Percentiles rank a stretch among this genome's conserved stretches.
Evolutionary conservation across 768 basidiomycete species (phyloP).

Genomic region (Flagelloscypha sp.): DNA sequence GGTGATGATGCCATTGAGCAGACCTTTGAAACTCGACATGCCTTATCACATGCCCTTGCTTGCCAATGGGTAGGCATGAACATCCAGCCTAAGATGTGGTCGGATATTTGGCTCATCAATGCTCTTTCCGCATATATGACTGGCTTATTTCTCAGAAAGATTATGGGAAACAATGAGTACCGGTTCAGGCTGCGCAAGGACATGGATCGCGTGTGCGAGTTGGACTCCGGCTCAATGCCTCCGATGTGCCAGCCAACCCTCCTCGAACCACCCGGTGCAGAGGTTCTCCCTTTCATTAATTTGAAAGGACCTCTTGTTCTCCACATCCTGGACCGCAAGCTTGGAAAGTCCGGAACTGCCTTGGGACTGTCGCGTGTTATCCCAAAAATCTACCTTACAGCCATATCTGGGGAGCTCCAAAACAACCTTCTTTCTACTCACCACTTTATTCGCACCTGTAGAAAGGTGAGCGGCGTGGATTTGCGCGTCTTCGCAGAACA

Average conservation of each 20-base stretch:
- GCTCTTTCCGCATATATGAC: slow-evolving; percentile 89
- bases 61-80: slow-evolving; percentile 97
- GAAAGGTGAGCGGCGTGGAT: slow-evolving; percentile 91
- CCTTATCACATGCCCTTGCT: slow-evolving; percentile 80
- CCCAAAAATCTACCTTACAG: slow-evolving; percentile 90
- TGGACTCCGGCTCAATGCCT: slow-evolving; percentile 82
- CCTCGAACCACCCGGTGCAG: slow-evolving; percentile 75
- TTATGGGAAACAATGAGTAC: slow-evolving; percentile 95
- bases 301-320: slow-evolving; percentile 94
- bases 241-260: slow-evolving; percentile 90
- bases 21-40: slow-evolving; percentile 82
- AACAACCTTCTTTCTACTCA: slow-evolving; percentile 85
- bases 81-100: slow-evolving; percentile 87
- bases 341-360: slow-evolving; percentile 92
- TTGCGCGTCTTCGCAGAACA: slow-evolving; percentile 91
- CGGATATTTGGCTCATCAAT: slow-evolving; percentile 95
- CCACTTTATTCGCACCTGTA: slow-evolving; percentile 81
- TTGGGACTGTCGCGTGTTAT: slow-evolving; percentile 90
- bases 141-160: slow-evolving; percentile 75
- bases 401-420: slow-evolving; percentile 82
- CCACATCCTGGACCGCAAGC: slow-evolving; percentile 87
- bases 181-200: slow-evolving; percentile 93
- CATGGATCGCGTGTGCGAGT: slow-evolving; percentile 83
- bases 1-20: slow-evolving; percentile 89
- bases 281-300: slow-evolving; percentile 80